Base-by-base conservation (phyloP, 169 alveolate species). In the Eimeria mitis region DNA sequence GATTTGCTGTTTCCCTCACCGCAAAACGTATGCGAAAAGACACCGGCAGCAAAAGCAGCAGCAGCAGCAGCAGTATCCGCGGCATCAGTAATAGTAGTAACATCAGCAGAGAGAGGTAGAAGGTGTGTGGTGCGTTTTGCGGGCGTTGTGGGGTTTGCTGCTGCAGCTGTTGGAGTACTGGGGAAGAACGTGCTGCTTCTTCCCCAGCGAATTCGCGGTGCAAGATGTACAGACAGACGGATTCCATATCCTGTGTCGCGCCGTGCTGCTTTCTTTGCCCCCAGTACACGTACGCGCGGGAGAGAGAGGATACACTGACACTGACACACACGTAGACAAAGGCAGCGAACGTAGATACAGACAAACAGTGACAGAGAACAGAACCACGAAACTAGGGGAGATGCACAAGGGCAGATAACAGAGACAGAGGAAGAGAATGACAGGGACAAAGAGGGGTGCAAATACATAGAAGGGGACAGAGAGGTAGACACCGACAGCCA, bases 191-290 rank as follows among this genome's bases (percentile, higher is more conserved):
- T 71, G 89, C 89, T 87, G 89, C 85, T 79, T 92, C 40, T 87
- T 92, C 19, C 96, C 96, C 28, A 61, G 91, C 92, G 96, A 92
- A 37, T 92, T 92, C 25, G 92, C 96, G 2, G 96, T 92, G n/a
- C 78, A 37, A 28, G 96, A 92, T 63, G 96, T 92, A 73, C 84
- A 83, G 59, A 88, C 89, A 37, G 96, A 92, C 63, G 21, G 9
- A 6, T 84, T 92, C 34, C 96, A 92, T 79, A 31, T 92, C 19
- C 87, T 92, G 65, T 92, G 96, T 59, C 71, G 96, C 31, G 96
- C 96, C 34, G 85, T 92, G 34, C 92, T 92, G 28, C 78, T 92
- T 34, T 79, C 92, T 13, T 54, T 92, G 47, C 96, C 96, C 16
- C 31, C 88, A 3, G 85, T 83, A 11, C 96, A 92, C 31, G 96